Conservation (phyloP, 176 grass and related monocot species). For the Typha latifolia region DNA sequence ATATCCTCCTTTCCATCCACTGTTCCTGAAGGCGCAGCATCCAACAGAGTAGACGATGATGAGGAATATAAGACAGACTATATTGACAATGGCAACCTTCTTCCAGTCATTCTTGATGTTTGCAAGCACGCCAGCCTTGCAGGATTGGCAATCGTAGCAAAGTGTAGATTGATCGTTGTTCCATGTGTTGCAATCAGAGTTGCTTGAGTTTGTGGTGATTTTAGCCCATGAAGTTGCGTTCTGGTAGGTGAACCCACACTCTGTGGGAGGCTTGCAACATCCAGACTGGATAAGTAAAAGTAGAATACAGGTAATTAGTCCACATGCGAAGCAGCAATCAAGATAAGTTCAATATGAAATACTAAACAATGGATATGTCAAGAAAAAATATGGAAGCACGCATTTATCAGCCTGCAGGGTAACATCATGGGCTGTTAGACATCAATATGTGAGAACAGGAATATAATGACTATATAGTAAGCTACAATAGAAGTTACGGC, state of each 20-base stretch:
- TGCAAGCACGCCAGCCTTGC: slow-evolving; percentile 68
- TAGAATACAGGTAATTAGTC: neutral
- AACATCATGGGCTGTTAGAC: no score
- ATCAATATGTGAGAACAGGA: no score
- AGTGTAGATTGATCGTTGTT: slow-evolving; percentile 20
- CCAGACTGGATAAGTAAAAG: slow-evolving; percentile 35
- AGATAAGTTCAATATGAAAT: neutral
- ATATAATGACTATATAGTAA: no score
- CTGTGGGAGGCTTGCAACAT: slow-evolving; percentile 66
- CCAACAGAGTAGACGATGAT: slow-evolving; percentile 79
- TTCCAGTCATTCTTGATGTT: slow-evolving; percentile 58
- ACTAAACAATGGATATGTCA: neutral
- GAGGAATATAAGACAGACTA: slow-evolving; percentile 68
- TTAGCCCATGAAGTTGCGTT: slow-evolving; percentile 27
- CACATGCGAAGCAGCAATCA: neutral
- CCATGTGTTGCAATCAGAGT: slow-evolving; percentile 51
- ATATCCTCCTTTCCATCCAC: slow-evolving; percentile 39
- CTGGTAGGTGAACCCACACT: slow-evolving; percentile 30
- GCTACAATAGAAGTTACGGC: no score
- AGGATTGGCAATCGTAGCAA: slow-evolving; percentile 67
- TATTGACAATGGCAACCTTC: slow-evolving; percentile 41
- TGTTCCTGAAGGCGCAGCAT: slow-evolving; percentile 77
- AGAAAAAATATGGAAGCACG: no score
- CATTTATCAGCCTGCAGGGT: no score
- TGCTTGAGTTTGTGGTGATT: neutral